A percentile compares a stretch with the other conserved stretches of the same genome.
Conservation (phyloP, 805 yeast species). For the Yamadazyma sp. region DNA sequence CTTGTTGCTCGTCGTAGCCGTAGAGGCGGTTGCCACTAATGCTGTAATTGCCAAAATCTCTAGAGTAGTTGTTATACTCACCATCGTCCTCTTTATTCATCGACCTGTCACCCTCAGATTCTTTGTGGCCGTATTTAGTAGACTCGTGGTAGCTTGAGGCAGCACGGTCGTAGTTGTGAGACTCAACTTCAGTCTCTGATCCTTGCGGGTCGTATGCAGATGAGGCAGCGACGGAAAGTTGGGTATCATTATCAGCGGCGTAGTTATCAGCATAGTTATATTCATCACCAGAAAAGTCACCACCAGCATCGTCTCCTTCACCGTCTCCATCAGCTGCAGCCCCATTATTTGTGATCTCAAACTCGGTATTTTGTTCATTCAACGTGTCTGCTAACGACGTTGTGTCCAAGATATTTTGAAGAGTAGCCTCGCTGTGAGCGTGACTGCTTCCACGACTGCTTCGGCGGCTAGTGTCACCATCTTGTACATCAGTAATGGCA, state of each 20-base stretch:
- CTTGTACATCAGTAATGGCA: slow-evolving; percentile 12
- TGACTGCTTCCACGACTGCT: background rate
- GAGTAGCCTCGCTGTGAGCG: slow-evolving; percentile 2
- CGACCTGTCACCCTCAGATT: background rate
- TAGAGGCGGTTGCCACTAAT: background rate
- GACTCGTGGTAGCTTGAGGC: slow-evolving; percentile 6
- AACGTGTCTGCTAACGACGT: slow-evolving; percentile 13
- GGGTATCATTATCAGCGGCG: too few species aligned
- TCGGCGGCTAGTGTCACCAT: slow-evolving; percentile 4
- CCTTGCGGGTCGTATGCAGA: slow-evolving; percentile 9
- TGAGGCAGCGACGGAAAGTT: too few species aligned
- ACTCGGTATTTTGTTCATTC: slow-evolving; percentile 4
- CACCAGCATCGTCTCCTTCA: slow-evolving; percentile 1
- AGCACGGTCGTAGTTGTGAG: slow-evolving; percentile 2
- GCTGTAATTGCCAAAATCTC: background rate
- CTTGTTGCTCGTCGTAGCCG: slow-evolving; percentile 8
- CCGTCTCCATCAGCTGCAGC: background rate
- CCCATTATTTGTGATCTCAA: slow-evolving; percentile 5
- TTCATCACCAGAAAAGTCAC: slow-evolving; percentile 3
- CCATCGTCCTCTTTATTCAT: background rate
- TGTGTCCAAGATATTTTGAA: slow-evolving; percentile 10
- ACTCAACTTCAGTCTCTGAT: slow-evolving; percentile 8
- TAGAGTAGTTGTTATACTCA: background rate
- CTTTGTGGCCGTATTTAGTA: background rate
- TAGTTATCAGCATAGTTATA: too few species aligned